Evolutionary conservation across 2,329 filamentous ascomycete species (phyloP), one percentile per base, ranked within the genome.

Genomic region (Aspergillus oerlinghausenensis): DNA sequence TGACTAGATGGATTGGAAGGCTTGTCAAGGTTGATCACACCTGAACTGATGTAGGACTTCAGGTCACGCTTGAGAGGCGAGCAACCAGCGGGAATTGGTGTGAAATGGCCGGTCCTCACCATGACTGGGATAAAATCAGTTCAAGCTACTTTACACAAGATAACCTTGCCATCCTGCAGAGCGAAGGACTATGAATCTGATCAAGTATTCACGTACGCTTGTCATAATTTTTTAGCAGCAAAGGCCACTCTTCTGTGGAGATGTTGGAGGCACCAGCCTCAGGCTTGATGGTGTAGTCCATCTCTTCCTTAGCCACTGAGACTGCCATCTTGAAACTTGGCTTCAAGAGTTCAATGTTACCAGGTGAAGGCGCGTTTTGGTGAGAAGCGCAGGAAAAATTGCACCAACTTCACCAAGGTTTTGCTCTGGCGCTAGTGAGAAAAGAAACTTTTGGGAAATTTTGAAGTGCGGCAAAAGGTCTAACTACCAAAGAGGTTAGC

Each of bases 1-100:
- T 99, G 94, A 71, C 89, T 94, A 65, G 92, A 97, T 54, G 93
- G 93, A 81, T 99, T 99, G 53, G 92, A 95, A 56, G 93, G 94
- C 82, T 96, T 96, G 80, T 95, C 90, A 67, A 97, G 87, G 81
- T 99, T 99, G 79, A 99, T 97, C 58, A 99, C 93, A 79, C 94
- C 94, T 63, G 91, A 96, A 75, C 89, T 93, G 74, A 99, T 87
- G 80, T 97, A 99, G 63, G 89, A 92, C 83, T 97, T 97, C 72
- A 99, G 84, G 75, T 97, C 93, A 76, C 94, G 90, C 79, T 91
- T 92, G 73, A 95, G 81, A 55, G 94, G 94, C 62, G 90, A 87
- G 80, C 90, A 95, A 72, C 94, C 94, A 75, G 90, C 88, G 66
- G 93, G 91, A 68, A 97, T 97, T 55, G 94, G 94, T 35, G 93